Percentiles rank a stretch among this genome's conserved stretches.
These are phyloP conservation scores for Solanum stenotomum DNA, from an alignment of 257 asterid genomes.

Conservation along the genomic window DNA sequence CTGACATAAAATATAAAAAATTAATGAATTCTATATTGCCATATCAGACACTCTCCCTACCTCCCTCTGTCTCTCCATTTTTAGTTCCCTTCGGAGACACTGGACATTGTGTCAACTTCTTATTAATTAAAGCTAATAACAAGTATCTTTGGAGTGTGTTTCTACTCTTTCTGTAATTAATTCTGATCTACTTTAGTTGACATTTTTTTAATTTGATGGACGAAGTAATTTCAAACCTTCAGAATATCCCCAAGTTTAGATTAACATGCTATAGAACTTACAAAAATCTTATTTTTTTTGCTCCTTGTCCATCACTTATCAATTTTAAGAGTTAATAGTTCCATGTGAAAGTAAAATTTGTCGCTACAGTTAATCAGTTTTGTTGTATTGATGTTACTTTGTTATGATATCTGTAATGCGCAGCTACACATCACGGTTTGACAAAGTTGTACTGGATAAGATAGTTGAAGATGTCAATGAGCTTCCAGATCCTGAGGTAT, in stretches of 20 bases:
- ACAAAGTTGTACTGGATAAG: slow-evolving; percentile 68
- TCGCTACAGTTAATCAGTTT: neutral
- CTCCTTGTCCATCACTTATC: neutral
- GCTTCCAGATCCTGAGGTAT: slow-evolving; percentile 86
- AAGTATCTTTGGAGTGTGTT: neutral
- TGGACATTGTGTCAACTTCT: neutral
- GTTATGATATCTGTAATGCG: neutral
- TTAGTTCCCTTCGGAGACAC: neutral
- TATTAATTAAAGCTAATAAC: neutral
- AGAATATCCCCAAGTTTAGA: neutral
- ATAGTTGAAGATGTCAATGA: slow-evolving; percentile 64
- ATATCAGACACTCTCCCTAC: neutral
- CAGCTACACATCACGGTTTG: slow-evolving; percentile 77
- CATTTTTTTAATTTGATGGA: neutral
- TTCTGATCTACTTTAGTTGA: neutral
- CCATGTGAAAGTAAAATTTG: neutral
- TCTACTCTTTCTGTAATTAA: neutral
- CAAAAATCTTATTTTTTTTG: neutral
- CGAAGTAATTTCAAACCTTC: neutral
- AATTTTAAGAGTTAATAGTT: neutral
- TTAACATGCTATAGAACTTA: neutral
- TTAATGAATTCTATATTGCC: neutral
- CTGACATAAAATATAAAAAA: neutral
- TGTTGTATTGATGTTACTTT: neutral
- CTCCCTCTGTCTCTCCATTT: neutral